Percentiles rank a stretch among this genome's conserved stretches.
These are phyloP conservation scores for Capsicum pubescens DNA, from an alignment of 257 asterid species.

Conservation along the genomic window DNA sequence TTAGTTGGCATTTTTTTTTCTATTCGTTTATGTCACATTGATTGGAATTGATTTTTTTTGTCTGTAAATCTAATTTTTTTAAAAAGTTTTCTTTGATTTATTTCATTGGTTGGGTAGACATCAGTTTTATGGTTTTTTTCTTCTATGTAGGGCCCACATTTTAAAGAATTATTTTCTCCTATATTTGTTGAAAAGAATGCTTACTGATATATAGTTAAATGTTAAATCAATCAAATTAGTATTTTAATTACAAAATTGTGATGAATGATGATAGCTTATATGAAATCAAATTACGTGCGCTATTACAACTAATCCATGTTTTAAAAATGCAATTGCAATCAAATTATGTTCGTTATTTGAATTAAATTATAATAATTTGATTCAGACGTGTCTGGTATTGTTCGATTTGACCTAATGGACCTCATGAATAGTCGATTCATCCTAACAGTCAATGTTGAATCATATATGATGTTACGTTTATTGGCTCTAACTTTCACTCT, in stretches of 20 bases:
- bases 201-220: background rate
- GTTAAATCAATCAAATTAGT: background rate
- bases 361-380: no score
- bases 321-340: no score
- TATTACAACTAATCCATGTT: no score
- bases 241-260: background rate
- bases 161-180: background rate
- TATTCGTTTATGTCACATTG: background rate
- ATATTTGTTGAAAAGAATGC: background rate
- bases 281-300: background rate
- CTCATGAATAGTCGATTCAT: no score
- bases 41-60: conserved; percentile 4
- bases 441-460: no score
- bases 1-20: background rate
- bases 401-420: no score
- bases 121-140: background rate
- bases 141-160: background rate
- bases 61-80: background rate
- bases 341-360: no score
- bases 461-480: no score
- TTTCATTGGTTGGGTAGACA: background rate
- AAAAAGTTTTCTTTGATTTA: background rate
- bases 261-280: background rate
- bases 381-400: no score
- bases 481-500: no score